A percentile compares a stretch with the other conserved stretches of the same genome.
These are phyloP conservation scores for Leccinum variicolor DNA, from an alignment of 768 basidiomycete genomes.

Conservation along the genomic window DNA sequence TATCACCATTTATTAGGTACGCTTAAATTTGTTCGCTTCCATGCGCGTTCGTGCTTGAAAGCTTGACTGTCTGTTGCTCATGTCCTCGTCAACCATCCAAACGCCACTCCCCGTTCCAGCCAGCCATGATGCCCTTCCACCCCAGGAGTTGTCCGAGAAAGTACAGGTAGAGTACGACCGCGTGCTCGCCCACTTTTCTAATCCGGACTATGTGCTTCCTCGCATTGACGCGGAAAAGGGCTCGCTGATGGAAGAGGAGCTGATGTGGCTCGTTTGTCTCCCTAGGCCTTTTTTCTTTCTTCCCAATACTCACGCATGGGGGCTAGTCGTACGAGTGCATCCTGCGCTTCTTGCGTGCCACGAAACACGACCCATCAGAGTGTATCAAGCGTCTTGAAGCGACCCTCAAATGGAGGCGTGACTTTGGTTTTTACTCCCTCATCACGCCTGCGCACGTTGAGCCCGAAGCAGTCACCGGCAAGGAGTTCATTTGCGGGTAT, in stretches of 20 bases:
- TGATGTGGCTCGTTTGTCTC: conserved; percentile 67
- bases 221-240: conserved; percentile 39
- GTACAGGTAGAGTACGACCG: conserved; percentile 49
- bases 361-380: conserved; percentile 62
- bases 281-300: not conserved
- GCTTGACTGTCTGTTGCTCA: not conserved
- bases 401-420: conserved; percentile 77
- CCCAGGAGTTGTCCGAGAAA: conserved; percentile 36
- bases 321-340: conserved; percentile 65
- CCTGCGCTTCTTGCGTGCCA: conserved; percentile 73
- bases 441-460: conserved; percentile 64
- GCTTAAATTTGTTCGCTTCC: not conserved
- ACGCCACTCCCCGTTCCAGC: conserved; percentile 25
- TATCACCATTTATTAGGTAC: no score
- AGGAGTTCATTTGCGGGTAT: conserved; percentile 75
- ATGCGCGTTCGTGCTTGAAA: not conserved
- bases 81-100: conserved; percentile 13
- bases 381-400: conserved; percentile 66
- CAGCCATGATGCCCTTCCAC: conserved; percentile 30
- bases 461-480: conserved; percentile 81
- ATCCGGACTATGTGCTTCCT: conserved; percentile 50
- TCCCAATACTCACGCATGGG: not conserved
- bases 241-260: conserved; percentile 59
- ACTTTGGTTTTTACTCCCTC: conserved; percentile 66
- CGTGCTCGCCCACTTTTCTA: conserved; percentile 59